A percentile compares a stretch with the other conserved stretches of the same genome.
phyloP scores from a whole-genome alignment of 1,284 basidiomycete species.

The Boletus smithii region DNA sequence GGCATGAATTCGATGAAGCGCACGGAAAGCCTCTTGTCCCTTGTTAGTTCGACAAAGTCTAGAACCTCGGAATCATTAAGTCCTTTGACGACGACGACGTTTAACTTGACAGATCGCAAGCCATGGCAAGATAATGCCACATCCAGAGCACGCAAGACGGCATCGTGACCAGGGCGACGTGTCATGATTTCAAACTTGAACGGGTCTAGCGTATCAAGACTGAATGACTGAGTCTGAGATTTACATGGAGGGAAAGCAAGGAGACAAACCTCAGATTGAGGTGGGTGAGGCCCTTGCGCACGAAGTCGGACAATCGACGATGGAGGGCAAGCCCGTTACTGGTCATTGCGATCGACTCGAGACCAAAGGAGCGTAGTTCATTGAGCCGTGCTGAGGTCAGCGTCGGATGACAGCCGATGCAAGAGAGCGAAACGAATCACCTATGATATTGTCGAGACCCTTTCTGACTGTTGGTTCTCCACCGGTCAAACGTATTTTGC shows the following conservation, averaged over 20 bases:
- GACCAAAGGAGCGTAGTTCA: constrained; percentile 53
- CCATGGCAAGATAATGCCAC: constrained; percentile 50
- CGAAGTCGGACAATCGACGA: constrained; percentile 64
- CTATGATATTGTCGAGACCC: constrained; percentile 71
- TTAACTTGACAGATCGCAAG: constrained; percentile 70
- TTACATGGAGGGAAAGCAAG: neutral
- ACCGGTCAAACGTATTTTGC: constrained; percentile 84
- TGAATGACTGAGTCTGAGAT: constrained; percentile 28
- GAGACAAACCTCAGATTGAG: constrained; percentile 69
- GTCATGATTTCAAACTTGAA: constrained; percentile 88
- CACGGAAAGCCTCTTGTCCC: constrained; percentile 60
- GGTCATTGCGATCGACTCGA: constrained; percentile 82
- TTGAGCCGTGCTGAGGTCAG: constrained; percentile 49
- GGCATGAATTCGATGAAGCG: constrained; percentile 95
- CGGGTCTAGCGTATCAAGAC: constrained; percentile 83
- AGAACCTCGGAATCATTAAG: constrained; percentile 78
- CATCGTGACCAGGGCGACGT: constrained; percentile 69
- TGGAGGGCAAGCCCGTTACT: constrained; percentile 79
- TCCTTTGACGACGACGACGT: constrained; percentile 79
- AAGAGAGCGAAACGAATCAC: constrained; percentile 34
- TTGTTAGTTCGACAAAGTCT: constrained; percentile 78
- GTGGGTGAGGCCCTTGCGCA: constrained; percentile 75
- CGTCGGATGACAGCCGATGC: constrained; percentile 15
- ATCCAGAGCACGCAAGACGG: constrained; percentile 69
- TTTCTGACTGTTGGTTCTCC: constrained; percentile 86